A percentile compares a stretch with the other conserved stretches of the same genome.
Conservation (phyloP, 208 protist species). For the Leishmania tropica region DNA sequence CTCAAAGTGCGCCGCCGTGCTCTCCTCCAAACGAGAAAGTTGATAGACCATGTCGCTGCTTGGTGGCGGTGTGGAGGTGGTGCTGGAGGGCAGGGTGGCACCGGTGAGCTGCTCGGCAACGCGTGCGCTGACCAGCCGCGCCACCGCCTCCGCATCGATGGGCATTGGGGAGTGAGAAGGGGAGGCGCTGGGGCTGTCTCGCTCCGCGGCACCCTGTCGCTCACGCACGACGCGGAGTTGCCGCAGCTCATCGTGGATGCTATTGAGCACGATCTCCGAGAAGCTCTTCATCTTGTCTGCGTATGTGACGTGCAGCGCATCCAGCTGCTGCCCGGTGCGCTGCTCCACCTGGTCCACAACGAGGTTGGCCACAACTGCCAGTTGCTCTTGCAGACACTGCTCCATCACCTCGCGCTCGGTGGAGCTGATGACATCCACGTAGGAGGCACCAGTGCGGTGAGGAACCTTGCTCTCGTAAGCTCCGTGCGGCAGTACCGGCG, state of each 20-base stretch:
- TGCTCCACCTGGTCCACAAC: slow-evolving; percentile 44
- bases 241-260: slow-evolving; percentile 51
- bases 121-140: slow-evolving; percentile 22
- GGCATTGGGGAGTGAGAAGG: neutral
- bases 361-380: slow-evolving; percentile 68
- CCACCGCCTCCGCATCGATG: slow-evolving; percentile 29
- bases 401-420: slow-evolving; percentile 50
- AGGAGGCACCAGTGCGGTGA: neutral
- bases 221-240: slow-evolving; percentile 19
- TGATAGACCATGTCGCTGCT: slow-evolving; percentile 1
- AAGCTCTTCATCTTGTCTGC: slow-evolving; percentile 35
- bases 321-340: slow-evolving; percentile 38
- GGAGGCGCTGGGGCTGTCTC: neutral
- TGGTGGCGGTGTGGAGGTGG: neutral
- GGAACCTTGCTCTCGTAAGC: slow-evolving; percentile 15
- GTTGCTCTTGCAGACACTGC: slow-evolving; percentile 49
- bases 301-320: slow-evolving; percentile 40
- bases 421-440: slow-evolving; percentile 14
- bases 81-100: neutral
- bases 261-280: slow-evolving; percentile 52
- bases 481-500: slow-evolving; percentile 25
- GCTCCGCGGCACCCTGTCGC: neutral
- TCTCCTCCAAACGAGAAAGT: slow-evolving; percentile 16
- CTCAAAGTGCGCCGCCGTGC: slow-evolving; percentile 26
- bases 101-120: slow-evolving; percentile 19